These are phyloP conservation scores for Pterulicium gracile DNA, from an alignment of 1,284 basidiomycete species.

Conservation along the genomic window DNA sequence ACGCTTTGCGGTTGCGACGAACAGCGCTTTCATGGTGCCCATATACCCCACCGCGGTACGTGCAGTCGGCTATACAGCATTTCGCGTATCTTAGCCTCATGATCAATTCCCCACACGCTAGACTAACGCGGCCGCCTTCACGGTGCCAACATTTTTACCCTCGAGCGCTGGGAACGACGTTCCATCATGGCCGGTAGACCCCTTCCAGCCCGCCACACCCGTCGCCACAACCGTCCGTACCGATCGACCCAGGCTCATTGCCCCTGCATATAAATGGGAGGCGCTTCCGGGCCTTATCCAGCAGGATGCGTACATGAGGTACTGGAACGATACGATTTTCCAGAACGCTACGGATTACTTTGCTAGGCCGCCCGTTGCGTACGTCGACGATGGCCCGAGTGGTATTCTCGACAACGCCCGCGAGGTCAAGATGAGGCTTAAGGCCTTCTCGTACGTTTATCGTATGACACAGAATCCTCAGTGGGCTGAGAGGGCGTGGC, in stretches of 20 bases:
- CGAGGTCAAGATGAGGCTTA: constrained; percentile 83
- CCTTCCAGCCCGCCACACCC: constrained; percentile 55
- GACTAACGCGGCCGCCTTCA: constrained; percentile 75
- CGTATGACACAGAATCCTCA: constrained; percentile 84
- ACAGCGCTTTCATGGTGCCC: constrained; percentile 68
- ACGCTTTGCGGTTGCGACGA: constrained; percentile 63
- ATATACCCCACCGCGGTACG: constrained; percentile 82
- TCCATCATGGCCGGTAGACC: constrained; percentile 67
- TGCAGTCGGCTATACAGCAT: constrained; percentile 13
- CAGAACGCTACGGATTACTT: constrained; percentile 76
- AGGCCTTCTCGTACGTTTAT: constrained; percentile 89
- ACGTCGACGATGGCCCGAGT: constrained; percentile 72
- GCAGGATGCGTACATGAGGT: constrained; percentile 77
- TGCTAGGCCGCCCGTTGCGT: constrained; percentile 51
- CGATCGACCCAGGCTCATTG: constrained; percentile 86
- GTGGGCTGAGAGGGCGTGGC: constrained; percentile 80
- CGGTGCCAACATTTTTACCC: constrained; percentile 60
- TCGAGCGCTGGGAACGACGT: constrained; percentile 29
- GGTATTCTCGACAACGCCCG: constrained; percentile 93
- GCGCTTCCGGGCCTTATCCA: constrained; percentile 74
- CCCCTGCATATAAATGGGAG: constrained; percentile 87
- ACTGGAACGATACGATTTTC: constrained; percentile 91
- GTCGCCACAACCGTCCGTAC: constrained; percentile 51
- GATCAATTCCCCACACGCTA: too few species aligned
- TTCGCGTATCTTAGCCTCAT: not conserved